Evolutionary conservation across 75 land plant species (phyloP), one percentile per base, ranked within the genome.

Genomic region (Picea sitchensis): DNA sequence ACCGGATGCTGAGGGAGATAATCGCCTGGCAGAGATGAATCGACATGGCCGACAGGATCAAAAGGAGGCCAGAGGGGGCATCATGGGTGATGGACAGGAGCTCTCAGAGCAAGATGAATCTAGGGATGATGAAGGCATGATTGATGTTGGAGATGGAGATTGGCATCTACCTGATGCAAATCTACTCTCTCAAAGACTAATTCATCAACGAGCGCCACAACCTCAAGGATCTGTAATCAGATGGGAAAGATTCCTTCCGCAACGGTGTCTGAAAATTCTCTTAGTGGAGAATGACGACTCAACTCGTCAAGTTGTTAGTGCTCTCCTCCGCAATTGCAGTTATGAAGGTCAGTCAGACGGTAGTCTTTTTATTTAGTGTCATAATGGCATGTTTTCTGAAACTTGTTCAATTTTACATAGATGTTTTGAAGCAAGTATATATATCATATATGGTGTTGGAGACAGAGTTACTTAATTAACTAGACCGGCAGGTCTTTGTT

Each of bases 281-380:
- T 87, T 96, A 69, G 99, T 94, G 80, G 99, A 96, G 77, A 92
- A 94, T 78, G 99, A 96, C 65, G 93, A 92, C 79, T 88, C 93
- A 3, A 96, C 99, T 13, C 86, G 99, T 14, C 95, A 92, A 36
- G 91, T 96, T 59, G 95, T 94, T n/a, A 79, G 86, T 36, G 95
- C 98, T 56, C 84, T 96, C 72, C 95, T 96, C 1, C 82, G 98
- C 32, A 96, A 94, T 76, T 95, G 98, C 82, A 83, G 93, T 71
- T 95, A 95, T 81, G 94, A 95, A 95, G 98, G 96, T 94, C 30
- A 75, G 80, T 77, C 51, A 32, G 17, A 56, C 14, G 20, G 56
- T 13, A 47, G 56, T 51, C 56, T 51, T 9, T 9, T 51, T 9
- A 51, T 51, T 11, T 51, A 9, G 56, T 51, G 56, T 51, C 56